Evolutionary conservation across 139 green algal species (phyloP).

Genomic region (Dunaliella sp.): DNA sequence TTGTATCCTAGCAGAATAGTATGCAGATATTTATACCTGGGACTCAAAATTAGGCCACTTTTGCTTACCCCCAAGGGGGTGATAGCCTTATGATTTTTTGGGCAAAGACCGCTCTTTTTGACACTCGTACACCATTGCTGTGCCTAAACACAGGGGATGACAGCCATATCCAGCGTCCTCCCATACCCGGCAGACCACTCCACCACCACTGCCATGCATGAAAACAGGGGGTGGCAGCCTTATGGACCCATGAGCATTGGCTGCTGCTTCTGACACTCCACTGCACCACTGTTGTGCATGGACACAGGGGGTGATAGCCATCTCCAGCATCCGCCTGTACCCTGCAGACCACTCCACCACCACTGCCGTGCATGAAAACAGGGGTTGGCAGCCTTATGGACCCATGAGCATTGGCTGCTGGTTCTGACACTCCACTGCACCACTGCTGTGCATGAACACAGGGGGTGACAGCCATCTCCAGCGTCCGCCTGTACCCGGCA

Average conservation of each 20-base stretch:
- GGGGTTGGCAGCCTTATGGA: too few relatives aligned
- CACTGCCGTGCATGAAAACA: too few relatives aligned
- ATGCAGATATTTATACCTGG: too few relatives aligned
- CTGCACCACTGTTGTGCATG: too few relatives aligned
- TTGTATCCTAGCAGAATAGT: too few relatives aligned
- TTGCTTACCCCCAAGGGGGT: too few relatives aligned
- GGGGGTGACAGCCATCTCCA: conserved; percentile 57
- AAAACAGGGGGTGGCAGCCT: conserved; percentile 56
- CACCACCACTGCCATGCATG: not conserved
- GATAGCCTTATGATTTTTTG: conserved; percentile 56
- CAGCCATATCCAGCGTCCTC: too few relatives aligned
- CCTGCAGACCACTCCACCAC: conserved; percentile 31
- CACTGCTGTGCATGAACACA: conserved; percentile 14
- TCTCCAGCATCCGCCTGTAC: conserved; percentile 39
- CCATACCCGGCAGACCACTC: not conserved
- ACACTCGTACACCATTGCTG: too few relatives aligned
- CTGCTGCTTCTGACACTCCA: conserved; percentile 24
- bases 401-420: conserved; percentile 20
- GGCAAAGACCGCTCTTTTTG: conserved; percentile 31
- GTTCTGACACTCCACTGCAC: not conserved
- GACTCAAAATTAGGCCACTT: too few relatives aligned
- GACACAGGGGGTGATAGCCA: conserved; percentile 63
- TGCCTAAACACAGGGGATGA: too few relatives aligned
- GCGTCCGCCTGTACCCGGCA: conserved; percentile 38
- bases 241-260: conserved; percentile 32